These are phyloP conservation scores for Truncatella angustata DNA, from an alignment of 2,329 filamentous ascomycete species.

Conservation along the genomic window DNA sequence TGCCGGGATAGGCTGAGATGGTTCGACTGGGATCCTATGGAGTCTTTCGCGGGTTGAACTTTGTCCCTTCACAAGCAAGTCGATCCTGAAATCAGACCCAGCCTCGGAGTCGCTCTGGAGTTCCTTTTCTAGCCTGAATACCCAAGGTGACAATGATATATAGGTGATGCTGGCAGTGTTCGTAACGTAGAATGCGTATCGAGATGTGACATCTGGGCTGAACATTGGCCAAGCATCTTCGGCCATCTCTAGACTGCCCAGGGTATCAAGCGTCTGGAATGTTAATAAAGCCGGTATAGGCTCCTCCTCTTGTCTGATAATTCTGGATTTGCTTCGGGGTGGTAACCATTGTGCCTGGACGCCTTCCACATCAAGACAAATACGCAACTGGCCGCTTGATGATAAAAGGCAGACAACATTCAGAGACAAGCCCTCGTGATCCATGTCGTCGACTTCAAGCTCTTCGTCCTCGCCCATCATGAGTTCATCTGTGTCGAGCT, in stretches of 20 bases:
- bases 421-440: conserved; percentile 59
- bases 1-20: conserved; percentile 50
- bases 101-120: conserved; percentile 54
- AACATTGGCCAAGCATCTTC: conserved; percentile 63
- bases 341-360: conserved; percentile 67
- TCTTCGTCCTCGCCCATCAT: conserved; percentile 66
- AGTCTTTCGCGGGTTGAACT: conserved; percentile 55
- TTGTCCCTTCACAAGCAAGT: conserved; percentile 57
- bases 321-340: conserved; percentile 50
- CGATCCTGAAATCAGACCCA: conserved; percentile 61
- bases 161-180: conserved; percentile 59
- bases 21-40: conserved; percentile 46
- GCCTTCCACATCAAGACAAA: conserved; percentile 61
- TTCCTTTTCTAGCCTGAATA: conserved; percentile 63
- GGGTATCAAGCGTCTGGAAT: conserved; percentile 62
- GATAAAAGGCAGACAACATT: conserved; percentile 59
- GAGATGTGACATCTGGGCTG: conserved; percentile 57
- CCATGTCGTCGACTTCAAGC: conserved; percentile 53
- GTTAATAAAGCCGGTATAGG: conserved; percentile 52
- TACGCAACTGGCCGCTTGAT: conserved; percentile 57
- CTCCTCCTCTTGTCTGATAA: conserved; percentile 32
- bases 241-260: conserved; percentile 52
- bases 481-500: conserved; percentile 57
- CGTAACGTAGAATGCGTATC: conserved; percentile 63
- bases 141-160: conserved; percentile 60